Conservation (phyloP, 306 rosid species). For the Prunus davidiana region DNA sequence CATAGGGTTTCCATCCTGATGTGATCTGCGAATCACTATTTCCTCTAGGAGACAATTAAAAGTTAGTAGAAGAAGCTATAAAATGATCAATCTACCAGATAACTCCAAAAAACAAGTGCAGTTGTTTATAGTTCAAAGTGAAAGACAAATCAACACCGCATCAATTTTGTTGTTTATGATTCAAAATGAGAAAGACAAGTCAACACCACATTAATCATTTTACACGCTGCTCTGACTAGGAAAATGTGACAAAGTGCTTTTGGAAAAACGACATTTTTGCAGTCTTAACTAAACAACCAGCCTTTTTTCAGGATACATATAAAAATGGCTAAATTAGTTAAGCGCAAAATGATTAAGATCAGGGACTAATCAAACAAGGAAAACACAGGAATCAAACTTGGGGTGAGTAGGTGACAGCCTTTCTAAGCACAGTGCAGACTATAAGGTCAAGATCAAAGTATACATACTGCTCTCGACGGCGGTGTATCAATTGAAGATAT, state of each 20-base stretch:
- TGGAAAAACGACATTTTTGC: background rate
- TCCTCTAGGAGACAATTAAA: constrained; percentile 39
- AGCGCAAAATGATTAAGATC: background rate
- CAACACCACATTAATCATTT: background rate
- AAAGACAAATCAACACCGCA: background rate
- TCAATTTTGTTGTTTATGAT: background rate
- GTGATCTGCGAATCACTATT: constrained; percentile 46
- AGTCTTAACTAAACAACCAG: constrained; percentile 1
- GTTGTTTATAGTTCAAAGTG: background rate
- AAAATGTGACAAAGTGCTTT: background rate
- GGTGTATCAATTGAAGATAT: constrained; percentile 86
- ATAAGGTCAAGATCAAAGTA: constrained; percentile 4
- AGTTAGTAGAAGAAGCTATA: constrained; percentile 1
- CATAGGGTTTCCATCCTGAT: constrained; percentile 86
- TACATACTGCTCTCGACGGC: constrained; percentile 78
- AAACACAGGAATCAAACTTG: background rate
- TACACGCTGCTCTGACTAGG: background rate
- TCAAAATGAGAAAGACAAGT: background rate
- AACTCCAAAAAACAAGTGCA: background rate
- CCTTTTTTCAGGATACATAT: background rate
- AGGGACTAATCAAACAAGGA: background rate
- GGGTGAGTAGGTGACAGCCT: background rate
- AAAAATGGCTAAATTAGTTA: background rate
- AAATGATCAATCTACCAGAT: constrained; percentile 1
- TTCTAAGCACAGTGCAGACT: background rate